Evolutionary conservation across 495 filamentous ascomycete species (phyloP).

Genomic region (Halenospora varia): DNA sequence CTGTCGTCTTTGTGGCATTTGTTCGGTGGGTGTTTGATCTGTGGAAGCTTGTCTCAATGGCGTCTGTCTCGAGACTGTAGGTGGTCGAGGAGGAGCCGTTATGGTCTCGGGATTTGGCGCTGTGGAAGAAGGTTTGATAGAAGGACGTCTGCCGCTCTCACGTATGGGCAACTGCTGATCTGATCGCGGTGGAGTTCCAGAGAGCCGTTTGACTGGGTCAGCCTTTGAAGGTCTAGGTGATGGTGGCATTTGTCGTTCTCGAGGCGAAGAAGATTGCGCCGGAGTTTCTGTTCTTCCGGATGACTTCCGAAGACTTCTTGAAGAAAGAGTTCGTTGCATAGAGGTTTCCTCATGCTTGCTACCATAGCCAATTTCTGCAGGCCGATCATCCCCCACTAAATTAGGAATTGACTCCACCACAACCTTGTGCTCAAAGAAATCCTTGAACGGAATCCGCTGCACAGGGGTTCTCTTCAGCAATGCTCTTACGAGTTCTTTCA

Average conservation of each 20-base stretch:
- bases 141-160: conserved; percentile 28
- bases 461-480: conserved; percentile 82
- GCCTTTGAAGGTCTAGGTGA: conserved; percentile 8
- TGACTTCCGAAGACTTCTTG: conserved; percentile 3
- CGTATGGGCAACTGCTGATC: background rate
- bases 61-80: background rate
- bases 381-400: conserved; percentile 70
- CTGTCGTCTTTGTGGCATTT: conserved; percentile 24
- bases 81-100: conserved; percentile 5
- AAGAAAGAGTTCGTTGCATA: conserved; percentile 16
- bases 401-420: conserved; percentile 79
- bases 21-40: conserved; percentile 30
- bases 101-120: conserved; percentile 21
- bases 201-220: conserved; percentile 10
- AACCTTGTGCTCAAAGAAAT: conserved; percentile 73
- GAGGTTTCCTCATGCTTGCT: conserved; percentile 10
- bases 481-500: conserved; percentile 76
- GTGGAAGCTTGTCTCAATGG: conserved; percentile 42
- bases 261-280: conserved; percentile 17
- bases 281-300: conserved; percentile 1
- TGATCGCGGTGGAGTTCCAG: conserved; percentile 21
- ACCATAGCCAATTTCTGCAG: conserved; percentile 30
- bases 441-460: conserved; percentile 76
- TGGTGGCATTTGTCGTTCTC: conserved; percentile 11
- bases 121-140: conserved; percentile 29